A percentile compares a stretch with the other conserved stretches of the same genome.
Conservation (phyloP, 2,329 filamentous ascomycete genomes). For the Fusarium succisae region DNA sequence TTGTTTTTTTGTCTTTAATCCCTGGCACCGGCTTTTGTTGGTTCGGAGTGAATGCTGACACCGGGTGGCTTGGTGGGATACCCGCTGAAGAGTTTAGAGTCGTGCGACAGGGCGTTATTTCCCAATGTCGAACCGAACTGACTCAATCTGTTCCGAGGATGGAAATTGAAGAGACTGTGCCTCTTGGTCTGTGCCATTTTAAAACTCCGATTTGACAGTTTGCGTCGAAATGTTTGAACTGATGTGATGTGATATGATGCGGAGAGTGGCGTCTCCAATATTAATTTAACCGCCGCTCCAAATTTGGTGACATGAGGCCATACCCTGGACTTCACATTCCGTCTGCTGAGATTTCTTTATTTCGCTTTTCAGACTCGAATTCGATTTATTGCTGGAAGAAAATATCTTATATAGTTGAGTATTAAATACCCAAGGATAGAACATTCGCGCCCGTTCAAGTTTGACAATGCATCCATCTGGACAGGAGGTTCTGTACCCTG, state of each 20-base stretch:
- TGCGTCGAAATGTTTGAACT: not conserved
- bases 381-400: too few species aligned
- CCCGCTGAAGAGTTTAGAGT: not conserved
- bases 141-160: not conserved
- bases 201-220: not conserved
- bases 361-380: not conserved
- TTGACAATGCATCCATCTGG: not conserved
- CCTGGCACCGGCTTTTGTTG: not conserved
- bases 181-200: not conserved
- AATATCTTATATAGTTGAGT: accelerated
- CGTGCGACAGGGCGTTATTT: not conserved
- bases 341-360: not conserved
- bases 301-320: not conserved
- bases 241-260: not conserved
- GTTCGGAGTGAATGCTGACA: not conserved
- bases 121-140: not conserved
- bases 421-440: not conserved
- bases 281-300: not conserved
- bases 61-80: not conserved
- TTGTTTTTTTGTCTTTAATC: not conserved
- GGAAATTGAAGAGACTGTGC: not conserved
- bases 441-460: not conserved
- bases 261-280: not conserved
- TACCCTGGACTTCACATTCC: not conserved
- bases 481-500: not conserved